Evolutionary conservation across 495 filamentous ascomycete genomes (phyloP).

Genomic region (Neurospora tetraspora): DNA sequence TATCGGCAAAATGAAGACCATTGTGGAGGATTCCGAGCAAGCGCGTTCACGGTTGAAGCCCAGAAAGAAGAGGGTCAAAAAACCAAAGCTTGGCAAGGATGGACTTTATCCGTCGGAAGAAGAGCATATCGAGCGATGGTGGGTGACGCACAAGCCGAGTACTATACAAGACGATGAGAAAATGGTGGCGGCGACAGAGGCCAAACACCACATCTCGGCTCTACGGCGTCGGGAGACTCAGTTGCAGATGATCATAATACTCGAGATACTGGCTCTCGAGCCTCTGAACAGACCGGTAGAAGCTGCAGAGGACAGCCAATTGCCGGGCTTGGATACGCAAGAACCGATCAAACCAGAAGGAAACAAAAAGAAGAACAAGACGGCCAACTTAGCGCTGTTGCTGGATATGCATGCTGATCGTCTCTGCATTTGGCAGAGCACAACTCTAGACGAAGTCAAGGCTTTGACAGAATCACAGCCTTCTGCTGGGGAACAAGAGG

Average conservation of each 20-base stretch:
- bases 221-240: constrained; percentile 72
- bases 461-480: constrained; percentile 40
- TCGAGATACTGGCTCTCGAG: constrained; percentile 79
- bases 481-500: constrained; percentile 17
- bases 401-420: constrained; percentile 83
- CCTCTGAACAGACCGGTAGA: constrained; percentile 30
- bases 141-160: constrained; percentile 44
- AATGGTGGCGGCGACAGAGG: constrained; percentile 31
- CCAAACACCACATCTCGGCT: constrained; percentile 49
- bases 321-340: constrained; percentile 26
- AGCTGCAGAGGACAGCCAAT: constrained; percentile 26
- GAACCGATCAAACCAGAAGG: constrained; percentile 13
- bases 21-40: constrained; percentile 50
- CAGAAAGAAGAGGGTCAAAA: constrained; percentile 54
- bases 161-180: constrained; percentile 24
- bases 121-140: constrained; percentile 70
- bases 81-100: constrained; percentile 63
- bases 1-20: constrained; percentile 52
- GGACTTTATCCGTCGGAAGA: constrained; percentile 71
- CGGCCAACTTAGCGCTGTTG: constrained; percentile 40
- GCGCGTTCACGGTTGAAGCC: constrained; percentile 27
- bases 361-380: constrained; percentile 28
- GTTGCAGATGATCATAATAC: constrained; percentile 78
- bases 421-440: constrained; percentile 94
- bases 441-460: constrained; percentile 45